Conservation (phyloP, 1,284 basidiomycete species). For the Lentinus polychrous region DNA sequence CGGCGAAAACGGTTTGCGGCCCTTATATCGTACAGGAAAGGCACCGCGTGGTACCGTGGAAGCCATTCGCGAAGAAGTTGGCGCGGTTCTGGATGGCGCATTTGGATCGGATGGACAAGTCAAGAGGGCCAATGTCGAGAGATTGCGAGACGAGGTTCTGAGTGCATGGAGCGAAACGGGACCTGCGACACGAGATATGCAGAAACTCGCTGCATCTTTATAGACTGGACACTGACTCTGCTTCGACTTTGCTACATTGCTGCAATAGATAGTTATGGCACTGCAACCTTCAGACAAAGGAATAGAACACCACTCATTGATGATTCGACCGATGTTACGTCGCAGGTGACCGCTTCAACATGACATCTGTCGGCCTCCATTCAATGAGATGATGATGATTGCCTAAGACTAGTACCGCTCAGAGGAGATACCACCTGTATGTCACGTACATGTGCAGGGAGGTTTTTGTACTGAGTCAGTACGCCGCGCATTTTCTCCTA, state of each 20-base stretch:
- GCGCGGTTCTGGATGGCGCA: slow-evolving; percentile 2
- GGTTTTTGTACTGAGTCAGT: slow-evolving; percentile 42
- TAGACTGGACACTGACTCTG: not conserved
- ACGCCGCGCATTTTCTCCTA: slow-evolving; percentile 52
- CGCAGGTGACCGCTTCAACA: too few species aligned
- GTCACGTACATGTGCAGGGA: slow-evolving; percentile 16
- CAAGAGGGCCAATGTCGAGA: slow-evolving; percentile 10
- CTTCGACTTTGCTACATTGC: too few species aligned
- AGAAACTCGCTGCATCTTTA: not conserved
- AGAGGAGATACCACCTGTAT: too few species aligned
- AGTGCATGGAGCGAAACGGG: slow-evolving; percentile 1
- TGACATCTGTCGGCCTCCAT: too few species aligned
- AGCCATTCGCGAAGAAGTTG: slow-evolving; percentile 7
- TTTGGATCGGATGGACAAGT: slow-evolving; percentile 5
- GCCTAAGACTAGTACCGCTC: too few species aligned
- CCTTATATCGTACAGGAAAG: slow-evolving; percentile 8
- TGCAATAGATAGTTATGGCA: too few species aligned
- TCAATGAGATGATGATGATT: too few species aligned
- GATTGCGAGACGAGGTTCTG: not conserved
- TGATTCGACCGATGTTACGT: too few species aligned
- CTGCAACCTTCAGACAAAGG: too few species aligned
- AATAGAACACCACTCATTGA: too few species aligned
- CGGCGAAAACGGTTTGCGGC: slow-evolving; percentile 13
- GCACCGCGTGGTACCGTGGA: slow-evolving; percentile 6
- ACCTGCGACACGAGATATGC: not conserved